These are phyloP conservation scores for Carnegiea gigantea DNA, from an alignment of 179 eudicot genomes.

Conservation along the genomic window DNA sequence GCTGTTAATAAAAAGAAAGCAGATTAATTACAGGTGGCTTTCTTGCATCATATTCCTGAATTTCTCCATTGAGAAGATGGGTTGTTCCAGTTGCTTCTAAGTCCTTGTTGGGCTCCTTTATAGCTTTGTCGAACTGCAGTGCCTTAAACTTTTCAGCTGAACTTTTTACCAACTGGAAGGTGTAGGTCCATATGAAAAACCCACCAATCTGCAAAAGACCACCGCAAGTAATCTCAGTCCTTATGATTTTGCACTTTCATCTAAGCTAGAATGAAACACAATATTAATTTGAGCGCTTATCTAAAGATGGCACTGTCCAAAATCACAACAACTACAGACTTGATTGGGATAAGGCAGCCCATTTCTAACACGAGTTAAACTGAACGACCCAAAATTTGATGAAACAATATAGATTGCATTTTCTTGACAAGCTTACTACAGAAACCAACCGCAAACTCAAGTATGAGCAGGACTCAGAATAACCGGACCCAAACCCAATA, in stretches of 20 bases:
- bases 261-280: too few species aligned
- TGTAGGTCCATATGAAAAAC: slow-evolving; percentile 82
- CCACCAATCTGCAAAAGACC: slow-evolving; percentile 61
- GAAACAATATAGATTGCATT: not conserved
- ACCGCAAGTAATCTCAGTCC: not conserved
- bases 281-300: too few species aligned
- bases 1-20: not conserved
- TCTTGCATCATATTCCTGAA: slow-evolving; percentile 36
- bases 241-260: not conserved
- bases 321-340: too few species aligned
- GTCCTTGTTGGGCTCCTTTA: slow-evolving; percentile 60
- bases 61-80: slow-evolving; percentile 48
- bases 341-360: too few species aligned
- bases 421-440: not conserved
- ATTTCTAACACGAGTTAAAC: too few species aligned
- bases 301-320: too few species aligned
- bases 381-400: too few species aligned
- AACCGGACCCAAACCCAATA: not conserved
- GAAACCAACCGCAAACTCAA: not conserved
- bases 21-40: slow-evolving; percentile 37
- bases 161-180: slow-evolving; percentile 64
- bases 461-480: not conserved
- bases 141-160: slow-evolving; percentile 46
- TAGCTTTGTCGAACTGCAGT: slow-evolving; percentile 31
- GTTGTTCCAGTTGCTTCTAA: slow-evolving; percentile 50